These are phyloP conservation scores for Plasmodium blacklocki DNA, from an alignment of 169 alveolate species.

Conservation along the genomic window DNA sequence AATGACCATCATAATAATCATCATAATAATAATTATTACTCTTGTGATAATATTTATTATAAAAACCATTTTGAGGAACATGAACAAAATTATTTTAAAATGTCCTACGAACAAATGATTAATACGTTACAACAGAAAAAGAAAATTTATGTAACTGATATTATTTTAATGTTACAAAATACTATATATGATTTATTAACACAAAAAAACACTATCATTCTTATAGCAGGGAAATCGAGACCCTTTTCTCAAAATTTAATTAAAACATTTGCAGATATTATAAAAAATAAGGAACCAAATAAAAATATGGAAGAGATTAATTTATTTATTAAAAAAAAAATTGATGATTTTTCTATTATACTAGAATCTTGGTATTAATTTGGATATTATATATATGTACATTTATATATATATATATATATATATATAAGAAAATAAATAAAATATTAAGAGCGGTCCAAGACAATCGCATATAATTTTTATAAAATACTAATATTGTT, in stretches of 20 bases:
- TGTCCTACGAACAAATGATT: conserved; percentile 16
- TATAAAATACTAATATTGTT: no score
- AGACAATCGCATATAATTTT: no score
- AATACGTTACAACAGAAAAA: conserved; percentile 26
- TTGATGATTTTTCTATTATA: conserved; percentile 63
- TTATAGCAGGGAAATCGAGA: conserved; percentile 66
- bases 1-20: neutral
- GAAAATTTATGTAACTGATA: conserved; percentile 65
- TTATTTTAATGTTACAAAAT: conserved; percentile 32
- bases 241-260: conserved; percentile 70
- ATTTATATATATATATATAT: neutral
- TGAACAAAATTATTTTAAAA: neutral
- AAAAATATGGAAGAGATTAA: conserved; percentile 59
- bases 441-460: no score
- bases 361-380: conserved; percentile 74
- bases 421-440: neutral
- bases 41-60: neutral
- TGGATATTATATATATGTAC: neutral
- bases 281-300: conserved; percentile 47
- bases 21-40: neutral
- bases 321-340: conserved; percentile 62
- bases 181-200: conserved; percentile 26
- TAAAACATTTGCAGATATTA: conserved; percentile 31
- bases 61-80: neutral
- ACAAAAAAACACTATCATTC: conserved; percentile 26